Conservation (phyloP, 2,329 filamentous ascomycete species). For the Mycosphaerelloides madeirae region DNA sequence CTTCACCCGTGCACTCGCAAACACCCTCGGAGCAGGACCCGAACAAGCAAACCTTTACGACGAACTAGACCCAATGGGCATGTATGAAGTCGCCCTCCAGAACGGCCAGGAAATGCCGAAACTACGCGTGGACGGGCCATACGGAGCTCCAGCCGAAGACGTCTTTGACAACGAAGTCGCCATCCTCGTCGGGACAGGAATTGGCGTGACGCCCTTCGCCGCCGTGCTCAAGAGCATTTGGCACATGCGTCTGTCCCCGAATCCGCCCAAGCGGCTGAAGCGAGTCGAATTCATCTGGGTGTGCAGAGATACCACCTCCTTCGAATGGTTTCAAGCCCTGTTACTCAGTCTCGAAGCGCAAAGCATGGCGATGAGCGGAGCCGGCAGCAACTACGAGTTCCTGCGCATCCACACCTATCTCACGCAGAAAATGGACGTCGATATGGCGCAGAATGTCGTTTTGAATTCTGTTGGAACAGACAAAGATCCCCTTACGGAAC, state of each 20-base stretch:
- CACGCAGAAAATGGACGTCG: slow-evolving; percentile 84
- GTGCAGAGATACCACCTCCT: slow-evolving; percentile 89
- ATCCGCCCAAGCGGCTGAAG: slow-evolving; percentile 81
- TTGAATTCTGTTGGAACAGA: slow-evolving; percentile 88
- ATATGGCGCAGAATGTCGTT: slow-evolving; percentile 94
- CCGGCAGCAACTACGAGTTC: slow-evolving; percentile 68
- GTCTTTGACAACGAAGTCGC: slow-evolving; percentile 92
- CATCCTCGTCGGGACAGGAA: slow-evolving; percentile 79
- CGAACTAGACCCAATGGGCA: slow-evolving; percentile 83
- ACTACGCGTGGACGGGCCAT: slow-evolving; percentile 89
- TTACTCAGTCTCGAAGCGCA: slow-evolving; percentile 87
- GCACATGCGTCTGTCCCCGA: slow-evolving; percentile 85
- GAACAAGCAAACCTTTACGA: slow-evolving; percentile 88
- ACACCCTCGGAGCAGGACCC: slow-evolving; percentile 84
- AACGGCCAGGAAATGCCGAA: slow-evolving; percentile 89
- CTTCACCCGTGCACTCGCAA: slow-evolving; percentile 89
- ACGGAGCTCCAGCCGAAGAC: slow-evolving; percentile 93
- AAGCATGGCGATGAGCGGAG: slow-evolving; percentile 56
- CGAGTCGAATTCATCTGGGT: slow-evolving; percentile 99
- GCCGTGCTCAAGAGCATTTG: slow-evolving; percentile 95
- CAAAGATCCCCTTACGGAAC: slow-evolving; percentile 85
- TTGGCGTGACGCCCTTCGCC: slow-evolving; percentile 83
- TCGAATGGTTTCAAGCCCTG: slow-evolving; percentile 98
- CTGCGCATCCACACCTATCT: slow-evolving; percentile 97
- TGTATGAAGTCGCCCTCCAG: slow-evolving; percentile 95